Base-by-base conservation (phyloP, 768 basidiomycete genomes). In the Lanmaoa rubissima region DNA sequence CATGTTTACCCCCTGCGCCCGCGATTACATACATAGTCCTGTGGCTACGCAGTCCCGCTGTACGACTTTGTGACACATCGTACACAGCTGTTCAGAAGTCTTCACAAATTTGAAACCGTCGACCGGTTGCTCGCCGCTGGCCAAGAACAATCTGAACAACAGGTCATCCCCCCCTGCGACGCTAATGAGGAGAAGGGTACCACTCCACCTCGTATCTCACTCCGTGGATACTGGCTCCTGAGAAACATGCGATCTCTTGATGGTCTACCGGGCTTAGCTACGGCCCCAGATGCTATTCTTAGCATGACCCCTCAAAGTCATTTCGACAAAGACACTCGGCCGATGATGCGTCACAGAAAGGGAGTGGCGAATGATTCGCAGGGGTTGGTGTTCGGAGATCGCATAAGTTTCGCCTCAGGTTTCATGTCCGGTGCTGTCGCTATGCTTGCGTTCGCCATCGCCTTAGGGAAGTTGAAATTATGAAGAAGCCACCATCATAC, bases 41-140 rank as follows among this genome's bases (percentile, higher is more conserved):
- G 86, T 58, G 86, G 87, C 21, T 88, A 77, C 59, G 78, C 80
- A 4, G 82, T 88, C 36, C 86, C 87, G 5, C 75, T 79, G 59
- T 87, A 82, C 69, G 73, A 77, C 39, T 88, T 84, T 71, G 73
- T 79, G 47, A 72, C 73, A 14, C 80, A 85, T 57, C 83, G 87
- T 19, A 79, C 75, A 11, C 78, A 75, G 12, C 79, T 85, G 19
- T 72, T 78, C 35, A 71, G 78, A 39, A 73, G 64, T 66, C 72
- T 74, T 19, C 66, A 68, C 6, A 74, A 71, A 61, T 75, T 72
- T 42, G 85, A 87, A 66, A 42, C 55, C 0, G 42, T 62, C 6
- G 82, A 84, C 63, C 67, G 73, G 40, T 63, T 59, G 4, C 39
- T 59, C 6, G 45, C 45, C 4, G 63, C 40, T 51, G 7, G 8